Conservation (phyloP, 805 yeast genomes). For the Saturnispora silvae region DNA sequence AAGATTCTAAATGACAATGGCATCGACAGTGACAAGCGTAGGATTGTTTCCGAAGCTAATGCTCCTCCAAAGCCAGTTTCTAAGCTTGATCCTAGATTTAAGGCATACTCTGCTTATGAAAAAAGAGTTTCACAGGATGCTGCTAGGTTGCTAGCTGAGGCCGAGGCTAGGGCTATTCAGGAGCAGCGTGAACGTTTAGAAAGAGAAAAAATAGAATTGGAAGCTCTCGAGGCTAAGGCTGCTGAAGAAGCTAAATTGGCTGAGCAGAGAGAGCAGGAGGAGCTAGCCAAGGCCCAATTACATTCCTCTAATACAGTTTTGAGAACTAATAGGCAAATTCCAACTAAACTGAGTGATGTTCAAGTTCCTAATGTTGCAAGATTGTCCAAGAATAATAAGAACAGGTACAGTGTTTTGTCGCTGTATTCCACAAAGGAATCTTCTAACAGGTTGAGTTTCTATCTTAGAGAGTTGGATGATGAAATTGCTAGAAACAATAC, state of each 20-base stretch:
- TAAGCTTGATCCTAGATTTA: conserved; percentile 46
- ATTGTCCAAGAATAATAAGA: conserved; percentile 51
- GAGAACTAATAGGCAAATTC: conserved; percentile 23
- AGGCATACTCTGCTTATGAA: conserved; percentile 36
- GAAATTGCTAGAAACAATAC: conserved; percentile 11
- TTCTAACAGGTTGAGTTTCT: conserved; percentile 44
- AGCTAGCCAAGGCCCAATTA: conserved; percentile 2
- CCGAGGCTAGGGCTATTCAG: conserved; percentile 15
- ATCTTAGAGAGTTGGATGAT: conserved; percentile 23
- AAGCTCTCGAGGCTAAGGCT: conserved; percentile 7
- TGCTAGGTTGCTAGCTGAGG: conserved; percentile 24
- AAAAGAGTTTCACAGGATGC: conserved; percentile 34
- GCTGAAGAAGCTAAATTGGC: conserved; percentile 5
- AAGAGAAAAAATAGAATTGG: conserved; percentile 8
- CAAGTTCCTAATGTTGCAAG: conserved; percentile 63
- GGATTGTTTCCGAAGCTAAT: conserved; percentile 32
- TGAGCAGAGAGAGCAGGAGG: conserved; percentile 2
- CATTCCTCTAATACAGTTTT: conserved; percentile 4
- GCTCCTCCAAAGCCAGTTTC: conserved; percentile 48
- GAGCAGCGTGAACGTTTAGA: conserved; percentile 9
- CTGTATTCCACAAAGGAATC: conserved; percentile 60
- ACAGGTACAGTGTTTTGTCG: conserved; percentile 62
- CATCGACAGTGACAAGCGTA: conserved; percentile 25
- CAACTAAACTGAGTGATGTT: conserved; percentile 49
- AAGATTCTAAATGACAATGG: conserved; percentile 37